Evolutionary conservation across 83 land plant genomes (phyloP).

Genomic region (Larix sibirica): DNA sequence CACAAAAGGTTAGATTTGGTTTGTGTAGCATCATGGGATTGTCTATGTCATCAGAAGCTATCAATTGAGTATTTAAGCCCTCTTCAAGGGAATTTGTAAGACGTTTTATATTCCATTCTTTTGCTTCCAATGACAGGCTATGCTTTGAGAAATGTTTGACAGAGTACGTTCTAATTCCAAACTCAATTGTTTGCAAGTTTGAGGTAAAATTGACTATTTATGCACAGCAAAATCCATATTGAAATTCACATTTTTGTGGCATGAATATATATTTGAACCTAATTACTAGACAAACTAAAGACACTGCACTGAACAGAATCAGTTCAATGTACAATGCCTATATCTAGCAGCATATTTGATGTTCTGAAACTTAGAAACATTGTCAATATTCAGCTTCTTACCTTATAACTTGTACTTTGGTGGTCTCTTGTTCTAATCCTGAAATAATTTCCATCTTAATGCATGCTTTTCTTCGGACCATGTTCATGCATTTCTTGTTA

Average conservation of each 20-base stretch:
- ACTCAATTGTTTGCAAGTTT: neutral
- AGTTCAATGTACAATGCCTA: neutral
- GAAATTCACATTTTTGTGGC: no score
- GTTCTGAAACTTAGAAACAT: neutral
- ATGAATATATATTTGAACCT: neutral
- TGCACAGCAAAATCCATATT: no score
- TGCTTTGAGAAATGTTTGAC: neutral
- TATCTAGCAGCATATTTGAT: neutral
- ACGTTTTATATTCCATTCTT: no score
- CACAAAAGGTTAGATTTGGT: constrained; percentile 31
- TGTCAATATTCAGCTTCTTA: neutral
- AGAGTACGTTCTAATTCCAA: neutral
- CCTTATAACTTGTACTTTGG: neutral
- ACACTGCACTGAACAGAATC: neutral
- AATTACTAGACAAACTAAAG: neutral
- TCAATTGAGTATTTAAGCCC: neutral
- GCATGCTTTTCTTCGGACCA: neutral
- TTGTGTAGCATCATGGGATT: neutral
- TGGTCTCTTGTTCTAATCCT: neutral
- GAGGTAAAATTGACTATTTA: neutral
- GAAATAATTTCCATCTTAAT: neutral
- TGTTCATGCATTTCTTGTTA: neutral
- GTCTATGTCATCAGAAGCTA: neutral
- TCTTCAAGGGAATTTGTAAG: no score
- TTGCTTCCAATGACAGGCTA: neutral